Evolutionary conservation across 2,329 filamentous ascomycete genomes (phyloP).

Genomic region (Ascochyta koolunga): DNA sequence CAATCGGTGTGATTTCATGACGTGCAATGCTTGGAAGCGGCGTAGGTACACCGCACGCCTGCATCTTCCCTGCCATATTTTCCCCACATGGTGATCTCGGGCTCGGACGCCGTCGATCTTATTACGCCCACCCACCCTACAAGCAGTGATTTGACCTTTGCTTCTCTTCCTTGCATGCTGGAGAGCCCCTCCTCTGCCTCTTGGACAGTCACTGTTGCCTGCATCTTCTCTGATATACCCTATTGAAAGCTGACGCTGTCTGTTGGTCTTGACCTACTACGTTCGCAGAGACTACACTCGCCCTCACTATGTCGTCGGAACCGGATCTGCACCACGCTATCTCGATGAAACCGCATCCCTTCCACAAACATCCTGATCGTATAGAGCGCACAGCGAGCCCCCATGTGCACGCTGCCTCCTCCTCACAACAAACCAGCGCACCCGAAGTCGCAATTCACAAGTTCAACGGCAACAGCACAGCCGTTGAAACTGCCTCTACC

Average conservation of each 20-base stretch:
- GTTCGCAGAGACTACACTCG: not conserved
- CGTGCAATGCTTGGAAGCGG: not conserved
- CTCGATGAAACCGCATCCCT: constrained; percentile 55
- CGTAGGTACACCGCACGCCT: constrained; percentile 6
- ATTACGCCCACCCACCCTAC: constrained; percentile 4
- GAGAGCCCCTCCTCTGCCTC: not conserved
- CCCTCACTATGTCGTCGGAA: constrained; percentile 46
- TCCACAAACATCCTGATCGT: constrained; percentile 39
- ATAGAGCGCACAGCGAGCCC: constrained; percentile 39
- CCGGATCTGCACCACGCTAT: constrained; percentile 57
- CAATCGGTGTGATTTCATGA: no score
- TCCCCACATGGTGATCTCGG: constrained; percentile 22
- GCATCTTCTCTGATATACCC: not conserved
- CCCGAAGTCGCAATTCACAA: constrained; percentile 23
- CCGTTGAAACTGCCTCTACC: constrained; percentile 43
- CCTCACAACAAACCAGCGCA: constrained; percentile 21
- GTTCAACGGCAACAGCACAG: constrained; percentile 47
- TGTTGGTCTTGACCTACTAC: not conserved
- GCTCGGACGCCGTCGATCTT: constrained; percentile 13
- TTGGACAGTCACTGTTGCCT: not conserved
- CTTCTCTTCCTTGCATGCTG: not conserved
- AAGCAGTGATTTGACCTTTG: not conserved
- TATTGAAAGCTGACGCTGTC: not conserved
- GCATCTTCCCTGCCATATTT: constrained; percentile 11
- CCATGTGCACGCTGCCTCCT: constrained; percentile 31